Evolutionary conservation across 768 basidiomycete genomes (phyloP), one percentile per base, ranked within the genome.

Genomic region (Tulasnella sp.): DNA sequence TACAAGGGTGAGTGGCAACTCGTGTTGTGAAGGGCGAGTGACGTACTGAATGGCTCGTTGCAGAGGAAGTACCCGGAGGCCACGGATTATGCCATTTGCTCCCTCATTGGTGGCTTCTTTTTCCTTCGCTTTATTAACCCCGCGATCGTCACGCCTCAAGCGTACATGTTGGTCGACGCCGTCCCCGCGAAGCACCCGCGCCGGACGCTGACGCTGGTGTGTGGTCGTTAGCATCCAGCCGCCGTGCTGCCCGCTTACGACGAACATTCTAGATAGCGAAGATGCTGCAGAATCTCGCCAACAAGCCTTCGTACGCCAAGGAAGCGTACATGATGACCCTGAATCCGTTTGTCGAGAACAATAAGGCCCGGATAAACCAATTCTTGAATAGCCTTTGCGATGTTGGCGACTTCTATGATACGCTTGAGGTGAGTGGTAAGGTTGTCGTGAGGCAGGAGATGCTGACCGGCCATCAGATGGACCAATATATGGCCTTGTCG

Each of bases 121-220:
- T 99, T 99, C 79, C 82, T 99, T 60, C 87, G 96, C 17, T 99
- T 99, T 73, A 98, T 99, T 73, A 99, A 99, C 65, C 96, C 96
- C 2, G 96, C 96, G 2, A 90, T 99, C 56, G 96, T 99, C 60
- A 99, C 96, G 0, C 96, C 96, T 0, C 96, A 99, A 68, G 96
- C 96, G 29, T 99, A 98, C 69, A 99, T 99, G 96, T 79, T 99
- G 48, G 96, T 99, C 27, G 93, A 98, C 67, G 89, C 87, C 49
- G 88, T 94, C 12, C 96, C 96, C 0, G 94, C 96, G 8, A 98
- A 97, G 69, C 94, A 98, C 68, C 96, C 96, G 25, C 77, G 96
- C 49, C 81, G 96, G 65, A 99, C 96, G 8, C 74, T 99, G 66
- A 99, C 96, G 9, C 75, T 99, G 68, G 86, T 79, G 59, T 57